These are phyloP conservation scores for Lipomyces kockii DNA, from an alignment of 805 yeast genomes.

Conservation along the genomic window DNA sequence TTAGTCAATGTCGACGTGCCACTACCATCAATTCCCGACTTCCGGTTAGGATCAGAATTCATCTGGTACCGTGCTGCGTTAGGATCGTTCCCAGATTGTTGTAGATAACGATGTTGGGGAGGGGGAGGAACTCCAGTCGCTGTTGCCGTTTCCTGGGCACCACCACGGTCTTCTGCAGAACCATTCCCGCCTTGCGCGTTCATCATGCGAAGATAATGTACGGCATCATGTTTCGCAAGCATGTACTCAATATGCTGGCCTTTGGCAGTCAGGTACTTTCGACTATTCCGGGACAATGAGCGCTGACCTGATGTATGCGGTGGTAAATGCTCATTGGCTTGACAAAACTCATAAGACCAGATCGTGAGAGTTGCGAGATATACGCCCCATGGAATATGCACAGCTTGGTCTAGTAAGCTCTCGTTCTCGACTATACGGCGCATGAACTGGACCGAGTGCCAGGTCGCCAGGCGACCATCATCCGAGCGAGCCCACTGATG, in stretches of 20 bases:
- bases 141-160: background rate
- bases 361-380: conserved; percentile 41
- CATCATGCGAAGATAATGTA: conserved; percentile 30
- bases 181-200: conserved; percentile 18
- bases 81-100: background rate
- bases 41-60: background rate
- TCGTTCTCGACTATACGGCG: conserved; percentile 38
- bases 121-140: background rate
- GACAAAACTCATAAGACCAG: conserved; percentile 41
- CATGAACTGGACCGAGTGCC: conserved; percentile 42
- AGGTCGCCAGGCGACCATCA: conserved; percentile 42
- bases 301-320: conserved; percentile 10
- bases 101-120: background rate
- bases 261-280: conserved; percentile 21
- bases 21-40: background rate
- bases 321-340: conserved; percentile 13
- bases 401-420: conserved; percentile 39
- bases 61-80: background rate
- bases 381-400: conserved; percentile 43
- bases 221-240: conserved; percentile 36
- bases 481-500: conserved; percentile 40
- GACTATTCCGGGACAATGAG: conserved; percentile 7
- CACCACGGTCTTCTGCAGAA: background rate
- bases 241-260: conserved; percentile 27
- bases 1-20: background rate